Percentiles rank a stretch among this genome's conserved stretches.
Conservation (phyloP, 805 yeast species). For the Zygotorulaspora danielsina region DNA sequence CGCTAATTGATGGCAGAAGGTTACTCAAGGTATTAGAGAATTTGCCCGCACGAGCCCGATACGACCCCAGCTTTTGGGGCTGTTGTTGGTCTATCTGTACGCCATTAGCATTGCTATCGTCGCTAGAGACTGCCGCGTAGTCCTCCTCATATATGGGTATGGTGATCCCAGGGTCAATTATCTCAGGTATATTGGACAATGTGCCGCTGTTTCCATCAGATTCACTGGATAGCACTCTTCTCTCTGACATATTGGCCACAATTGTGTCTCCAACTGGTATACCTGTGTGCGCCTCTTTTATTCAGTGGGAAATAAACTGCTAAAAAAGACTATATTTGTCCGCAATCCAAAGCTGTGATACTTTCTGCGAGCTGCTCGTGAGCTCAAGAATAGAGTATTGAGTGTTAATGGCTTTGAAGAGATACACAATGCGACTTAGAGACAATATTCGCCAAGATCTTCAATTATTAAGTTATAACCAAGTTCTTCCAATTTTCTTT, state of each 20-base stretch:
- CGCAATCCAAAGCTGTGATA: background rate
- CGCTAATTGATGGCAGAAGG: constrained; percentile 36
- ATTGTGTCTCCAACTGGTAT: background rate
- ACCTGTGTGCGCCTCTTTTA: background rate
- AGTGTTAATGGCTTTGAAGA: background rate
- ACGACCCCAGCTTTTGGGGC: constrained; percentile 35
- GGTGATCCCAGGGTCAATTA: constrained; percentile 34
- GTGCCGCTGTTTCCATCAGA: constrained; percentile 3
- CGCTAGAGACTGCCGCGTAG: constrained; percentile 8
- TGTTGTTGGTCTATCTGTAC: constrained; percentile 19
- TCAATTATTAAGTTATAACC: too few relatives aligned
- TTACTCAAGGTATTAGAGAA: constrained; percentile 35
- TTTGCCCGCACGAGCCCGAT: constrained; percentile 34
- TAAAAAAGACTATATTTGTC: background rate
- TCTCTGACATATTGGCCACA: constrained; percentile 10
- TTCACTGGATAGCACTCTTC: constrained; percentile 5
- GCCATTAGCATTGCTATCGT: constrained; percentile 3
- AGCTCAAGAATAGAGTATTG: background rate
- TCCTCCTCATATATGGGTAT: constrained; percentile 35
- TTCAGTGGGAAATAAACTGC: background rate
- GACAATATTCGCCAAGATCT: too few relatives aligned
- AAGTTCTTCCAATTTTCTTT: too few relatives aligned
- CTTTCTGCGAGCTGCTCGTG: too few relatives aligned
- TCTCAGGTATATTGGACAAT: constrained; percentile 28
- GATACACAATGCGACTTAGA: background rate